A percentile compares a stretch with the other conserved stretches of the same genome.
phyloP scores from a whole-genome alignment of 768 basidiomycete genomes.

The Kondoa malvinella region DNA sequence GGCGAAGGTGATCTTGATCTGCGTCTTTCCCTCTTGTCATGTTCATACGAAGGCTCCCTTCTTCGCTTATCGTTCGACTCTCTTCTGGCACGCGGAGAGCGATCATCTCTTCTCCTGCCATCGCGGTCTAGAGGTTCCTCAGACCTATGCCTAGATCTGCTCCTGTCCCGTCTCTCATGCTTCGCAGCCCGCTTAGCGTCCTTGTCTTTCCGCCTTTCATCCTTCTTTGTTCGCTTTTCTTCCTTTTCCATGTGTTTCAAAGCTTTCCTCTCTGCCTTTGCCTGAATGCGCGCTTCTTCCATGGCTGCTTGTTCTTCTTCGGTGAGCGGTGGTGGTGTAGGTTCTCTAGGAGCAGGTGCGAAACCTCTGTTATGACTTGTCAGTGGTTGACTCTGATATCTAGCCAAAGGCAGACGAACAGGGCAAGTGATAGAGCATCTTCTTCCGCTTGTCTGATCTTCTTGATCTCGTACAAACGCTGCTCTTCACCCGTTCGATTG shows the following conservation, averaged over 20 bases:
- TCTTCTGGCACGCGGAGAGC: not conserved
- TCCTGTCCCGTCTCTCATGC: conserved; percentile 32
- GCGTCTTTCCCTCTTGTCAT: not conserved
- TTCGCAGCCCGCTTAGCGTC: conserved; percentile 37
- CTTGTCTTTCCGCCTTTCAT: conserved; percentile 36
- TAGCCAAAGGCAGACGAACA: conserved; percentile 38
- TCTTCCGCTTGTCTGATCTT: conserved; percentile 73
- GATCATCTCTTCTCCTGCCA: not conserved
- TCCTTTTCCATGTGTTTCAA: conserved; percentile 37
- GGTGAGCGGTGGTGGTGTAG: conserved; percentile 17
- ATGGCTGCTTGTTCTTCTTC: conserved; percentile 28
- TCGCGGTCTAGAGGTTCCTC: too few relatives aligned
- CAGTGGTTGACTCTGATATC: conserved; percentile 9
- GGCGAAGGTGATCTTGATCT: not conserved
- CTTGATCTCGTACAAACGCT: conserved; percentile 54
- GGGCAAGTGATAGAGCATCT: conserved; percentile 65
- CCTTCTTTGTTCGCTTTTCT: conserved; percentile 39
- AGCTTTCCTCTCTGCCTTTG: conserved; percentile 30
- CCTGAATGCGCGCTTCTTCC: conserved; percentile 29
- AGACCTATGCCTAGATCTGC: conserved; percentile 25
- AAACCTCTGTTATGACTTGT: conserved; percentile 49
- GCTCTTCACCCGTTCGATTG: conserved; percentile 33
- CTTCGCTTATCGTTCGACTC: not conserved
- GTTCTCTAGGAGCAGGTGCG: conserved; percentile 22
- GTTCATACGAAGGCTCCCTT: not conserved